These are phyloP conservation scores for Annulohypoxylon stygium DNA, from an alignment of 495 filamentous ascomycete species.

Conservation along the genomic window DNA sequence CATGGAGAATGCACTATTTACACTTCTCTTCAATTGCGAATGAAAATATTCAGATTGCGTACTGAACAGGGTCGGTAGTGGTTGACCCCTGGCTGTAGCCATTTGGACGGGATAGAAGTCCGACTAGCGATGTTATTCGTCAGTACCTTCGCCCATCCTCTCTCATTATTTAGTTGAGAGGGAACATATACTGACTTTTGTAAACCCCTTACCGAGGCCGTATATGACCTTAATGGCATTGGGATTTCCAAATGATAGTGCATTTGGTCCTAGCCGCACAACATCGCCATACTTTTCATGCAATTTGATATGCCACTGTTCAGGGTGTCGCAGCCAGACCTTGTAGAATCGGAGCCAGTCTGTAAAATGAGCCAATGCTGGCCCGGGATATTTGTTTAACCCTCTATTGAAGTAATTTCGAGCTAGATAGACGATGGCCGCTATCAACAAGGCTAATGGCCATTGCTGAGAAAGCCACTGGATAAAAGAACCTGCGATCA, in stretches of 20 bases:
- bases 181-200: slow-evolving; percentile 33
- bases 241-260: slow-evolving; percentile 49
- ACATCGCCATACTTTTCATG: slow-evolving; percentile 56
- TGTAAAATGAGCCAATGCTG: slow-evolving; percentile 47
- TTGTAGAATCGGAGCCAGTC: slow-evolving; percentile 51
- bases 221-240: slow-evolving; percentile 46
- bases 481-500: slow-evolving; percentile 25
- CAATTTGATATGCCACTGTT: slow-evolving; percentile 48
- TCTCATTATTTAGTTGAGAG: neutral
- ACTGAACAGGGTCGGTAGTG: slow-evolving; percentile 49
- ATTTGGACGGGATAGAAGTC: slow-evolving; percentile 50
- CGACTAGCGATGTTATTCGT: slow-evolving; percentile 25
- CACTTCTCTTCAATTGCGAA: slow-evolving; percentile 50
- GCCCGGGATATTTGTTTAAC: slow-evolving; percentile 52
- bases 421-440: slow-evolving; percentile 16
- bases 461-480: slow-evolving; percentile 25
- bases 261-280: slow-evolving; percentile 56
- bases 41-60: slow-evolving; percentile 49
- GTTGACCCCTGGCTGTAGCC: slow-evolving; percentile 44
- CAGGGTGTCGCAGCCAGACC: slow-evolving; percentile 45
- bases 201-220: slow-evolving; percentile 35
- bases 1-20: slow-evolving; percentile 65
- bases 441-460: slow-evolving; percentile 15
- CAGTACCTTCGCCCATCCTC: neutral
- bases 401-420: slow-evolving; percentile 34